These are phyloP conservation scores for Neostapfia colusana DNA, from an alignment of 176 grass and related monocot species.

Conservation along the genomic window DNA sequence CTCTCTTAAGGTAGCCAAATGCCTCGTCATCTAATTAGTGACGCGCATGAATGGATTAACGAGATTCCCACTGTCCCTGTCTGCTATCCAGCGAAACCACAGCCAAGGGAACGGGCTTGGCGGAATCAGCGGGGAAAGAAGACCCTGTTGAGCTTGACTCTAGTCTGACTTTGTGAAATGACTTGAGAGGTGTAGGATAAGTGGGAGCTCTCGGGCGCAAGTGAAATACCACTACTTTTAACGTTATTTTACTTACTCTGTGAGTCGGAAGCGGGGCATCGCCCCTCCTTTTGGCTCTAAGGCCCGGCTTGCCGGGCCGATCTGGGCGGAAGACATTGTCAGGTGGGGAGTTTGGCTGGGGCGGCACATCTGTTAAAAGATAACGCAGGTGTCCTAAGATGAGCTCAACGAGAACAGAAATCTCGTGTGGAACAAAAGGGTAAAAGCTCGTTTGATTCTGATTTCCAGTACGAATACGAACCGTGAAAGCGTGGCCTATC, in stretches of 20 bases:
- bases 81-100: constrained; percentile 35
- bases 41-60: constrained; percentile 68
- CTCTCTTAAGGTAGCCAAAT: constrained; percentile 87
- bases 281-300: too few relatives aligned
- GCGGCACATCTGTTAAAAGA: constrained; percentile 66
- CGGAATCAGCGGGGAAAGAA: too few relatives aligned
- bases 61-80: constrained; percentile 36
- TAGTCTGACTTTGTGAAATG: not conserved
- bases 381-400: constrained; percentile 68
- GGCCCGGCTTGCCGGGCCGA: not conserved
- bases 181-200: constrained; percentile 13
- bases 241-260: constrained; percentile 66
- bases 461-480: too few relatives aligned
- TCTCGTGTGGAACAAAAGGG: constrained; percentile 74
- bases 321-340: constrained; percentile 63
- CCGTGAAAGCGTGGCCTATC: too few relatives aligned
- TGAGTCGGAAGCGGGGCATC: constrained; percentile 38
- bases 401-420: constrained; percentile 72
- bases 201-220: constrained; percentile 27
- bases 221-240: constrained; percentile 69
- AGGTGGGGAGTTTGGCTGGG: constrained; percentile 66
- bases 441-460: constrained; percentile 75
- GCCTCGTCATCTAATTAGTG: constrained; percentile 67
- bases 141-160: too few relatives aligned
- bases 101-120: too few relatives aligned